These are phyloP conservation scores for Laburnicola sp. DNA, from an alignment of 2,329 filamentous ascomycete genomes.

Conservation along the genomic window DNA sequence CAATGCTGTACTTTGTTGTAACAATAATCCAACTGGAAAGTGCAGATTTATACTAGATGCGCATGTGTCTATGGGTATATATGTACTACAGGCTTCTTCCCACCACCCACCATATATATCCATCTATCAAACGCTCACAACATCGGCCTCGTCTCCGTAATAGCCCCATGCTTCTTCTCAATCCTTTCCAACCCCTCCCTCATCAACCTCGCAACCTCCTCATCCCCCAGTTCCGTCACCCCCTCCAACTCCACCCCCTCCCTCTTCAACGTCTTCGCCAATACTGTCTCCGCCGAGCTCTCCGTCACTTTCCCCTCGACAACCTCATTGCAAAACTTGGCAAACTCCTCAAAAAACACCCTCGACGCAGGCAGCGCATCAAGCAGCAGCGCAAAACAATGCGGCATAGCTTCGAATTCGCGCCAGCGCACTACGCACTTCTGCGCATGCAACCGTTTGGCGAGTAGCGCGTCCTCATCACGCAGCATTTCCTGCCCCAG, in stretches of 20 bases:
- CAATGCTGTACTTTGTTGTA: background rate
- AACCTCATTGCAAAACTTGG: conserved; percentile 34
- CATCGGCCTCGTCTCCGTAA: conserved; percentile 28
- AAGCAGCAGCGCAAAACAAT: conserved; percentile 61
- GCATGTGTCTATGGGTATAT: background rate
- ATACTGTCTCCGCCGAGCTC: conserved; percentile 31
- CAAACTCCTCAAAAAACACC: conserved; percentile 45
- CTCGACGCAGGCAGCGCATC: conserved; percentile 35
- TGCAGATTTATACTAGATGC: background rate
- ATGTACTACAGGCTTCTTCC: too few relatives aligned
- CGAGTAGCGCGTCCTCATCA: conserved; percentile 68
- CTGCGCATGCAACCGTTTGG: conserved; percentile 58
- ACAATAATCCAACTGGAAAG: background rate
- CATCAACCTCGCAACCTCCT: conserved; percentile 38
- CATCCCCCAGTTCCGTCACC: conserved; percentile 37
- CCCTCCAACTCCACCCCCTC: conserved; percentile 30
- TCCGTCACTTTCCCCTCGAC: conserved; percentile 27
- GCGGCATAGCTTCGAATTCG: conserved; percentile 80
- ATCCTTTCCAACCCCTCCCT: conserved; percentile 26
- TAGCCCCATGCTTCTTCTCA: conserved; percentile 21
- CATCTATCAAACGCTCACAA: conserved; percentile 8
- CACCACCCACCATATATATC: background rate
- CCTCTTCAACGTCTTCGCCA: conserved; percentile 37
- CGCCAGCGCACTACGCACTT: conserved; percentile 67
- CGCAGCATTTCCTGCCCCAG: conserved; percentile 72